Conservation (phyloP, 192 early-diverging fungal species). For the Chytriomyces confervae region DNA sequence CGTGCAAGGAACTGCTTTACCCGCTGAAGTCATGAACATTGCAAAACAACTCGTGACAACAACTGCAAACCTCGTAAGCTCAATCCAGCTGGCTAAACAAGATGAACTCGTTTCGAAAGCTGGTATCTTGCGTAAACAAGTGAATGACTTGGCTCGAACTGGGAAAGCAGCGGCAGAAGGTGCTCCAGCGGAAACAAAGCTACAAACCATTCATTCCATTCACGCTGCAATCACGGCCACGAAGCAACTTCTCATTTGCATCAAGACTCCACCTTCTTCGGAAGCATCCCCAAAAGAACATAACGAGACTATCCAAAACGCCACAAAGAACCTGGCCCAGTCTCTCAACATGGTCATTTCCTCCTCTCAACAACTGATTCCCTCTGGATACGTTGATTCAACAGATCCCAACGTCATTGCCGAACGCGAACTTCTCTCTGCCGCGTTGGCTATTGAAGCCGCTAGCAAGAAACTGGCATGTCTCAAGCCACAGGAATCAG, state of each 20-base stretch:
- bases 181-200: constrained; percentile 53
- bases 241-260: constrained; percentile 41
- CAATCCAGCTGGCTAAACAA: constrained; percentile 39
- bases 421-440: constrained; percentile 60
- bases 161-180: constrained; percentile 60
- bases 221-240: constrained; percentile 31
- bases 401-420: constrained; percentile 68
- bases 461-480: constrained; percentile 59
- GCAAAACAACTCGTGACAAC: constrained; percentile 58
- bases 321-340: constrained; percentile 46
- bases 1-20: constrained; percentile 60
- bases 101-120: constrained; percentile 51
- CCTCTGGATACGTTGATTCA: constrained; percentile 62
- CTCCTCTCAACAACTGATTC: constrained; percentile 46
- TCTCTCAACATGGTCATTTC: constrained; percentile 54
- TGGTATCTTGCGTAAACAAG: constrained; percentile 50
- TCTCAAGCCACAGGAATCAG: constrained; percentile 40
- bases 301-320: constrained; percentile 45
- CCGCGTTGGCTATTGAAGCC: constrained; percentile 60
- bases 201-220: constrained; percentile 46
- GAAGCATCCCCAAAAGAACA: constrained; percentile 20
- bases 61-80: constrained; percentile 47
- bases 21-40: constrained; percentile 59
- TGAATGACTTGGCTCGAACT: constrained; percentile 55
- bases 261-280: constrained; percentile 40